Conservation (phyloP, 768 basidiomycete genomes). For the Daedalea quercina region DNA sequence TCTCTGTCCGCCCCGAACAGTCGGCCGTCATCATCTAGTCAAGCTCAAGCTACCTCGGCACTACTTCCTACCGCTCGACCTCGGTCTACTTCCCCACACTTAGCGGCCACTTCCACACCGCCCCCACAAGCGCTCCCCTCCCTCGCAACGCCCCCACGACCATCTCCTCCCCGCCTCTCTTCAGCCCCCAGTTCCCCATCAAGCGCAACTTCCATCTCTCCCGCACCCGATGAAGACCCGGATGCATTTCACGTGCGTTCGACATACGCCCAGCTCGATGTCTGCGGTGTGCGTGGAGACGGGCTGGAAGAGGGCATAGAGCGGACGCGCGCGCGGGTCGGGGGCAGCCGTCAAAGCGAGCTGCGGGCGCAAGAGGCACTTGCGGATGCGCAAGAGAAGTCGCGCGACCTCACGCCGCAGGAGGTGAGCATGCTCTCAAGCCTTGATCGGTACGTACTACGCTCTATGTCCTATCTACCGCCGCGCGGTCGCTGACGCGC, state of each 20-base stretch:
- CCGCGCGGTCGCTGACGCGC: background rate
- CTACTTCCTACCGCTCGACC: background rate
- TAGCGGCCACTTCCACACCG: constrained; percentile 8
- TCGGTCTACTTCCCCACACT: constrained; percentile 8
- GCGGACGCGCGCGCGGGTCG: constrained; percentile 74
- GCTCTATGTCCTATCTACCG: background rate
- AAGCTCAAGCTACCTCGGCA: background rate
- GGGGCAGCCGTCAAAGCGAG: constrained; percentile 50
- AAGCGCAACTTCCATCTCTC: constrained; percentile 57
- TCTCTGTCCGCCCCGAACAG: background rate
- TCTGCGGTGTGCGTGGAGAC: constrained; percentile 88
- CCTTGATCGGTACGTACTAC: constrained; percentile 76
- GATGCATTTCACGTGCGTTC: constrained; percentile 80
- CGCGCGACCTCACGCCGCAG: constrained; percentile 58
- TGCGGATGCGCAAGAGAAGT: constrained; percentile 53
- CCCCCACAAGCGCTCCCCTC: constrained; percentile 12
- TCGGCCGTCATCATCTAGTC: background rate
- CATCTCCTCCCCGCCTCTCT: constrained; percentile 29
- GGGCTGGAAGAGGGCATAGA: constrained; percentile 93
- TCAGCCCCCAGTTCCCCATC: constrained; percentile 30
- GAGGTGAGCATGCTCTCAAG: constrained; percentile 68
- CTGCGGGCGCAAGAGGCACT: constrained; percentile 49
- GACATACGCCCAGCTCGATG: constrained; percentile 87
- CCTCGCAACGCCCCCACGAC: constrained; percentile 15
- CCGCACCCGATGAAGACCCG: constrained; percentile 73